A percentile compares a stretch with the other conserved stretches of the same genome.
Evolutionary conservation across 305 asterid species (phyloP).

Genomic region (Lippia alba): DNA sequence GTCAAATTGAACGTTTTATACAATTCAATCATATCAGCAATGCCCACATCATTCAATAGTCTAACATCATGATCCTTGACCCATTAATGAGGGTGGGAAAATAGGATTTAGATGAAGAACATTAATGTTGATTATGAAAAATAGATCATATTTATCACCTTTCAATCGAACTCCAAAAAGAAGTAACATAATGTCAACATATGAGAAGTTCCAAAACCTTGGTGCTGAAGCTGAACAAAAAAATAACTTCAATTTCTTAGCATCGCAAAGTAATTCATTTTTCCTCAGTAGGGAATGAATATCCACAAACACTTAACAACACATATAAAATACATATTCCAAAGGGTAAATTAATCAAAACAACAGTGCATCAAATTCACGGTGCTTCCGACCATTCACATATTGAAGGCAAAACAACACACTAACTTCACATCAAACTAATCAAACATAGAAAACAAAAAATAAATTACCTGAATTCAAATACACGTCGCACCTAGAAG

Average conservation of each 20-base stretch:
- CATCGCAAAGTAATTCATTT: neutral
- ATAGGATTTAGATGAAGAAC: neutral
- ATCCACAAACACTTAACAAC: too few relatives aligned
- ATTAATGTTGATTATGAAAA: neutral
- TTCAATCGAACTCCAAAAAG: slow-evolving; percentile 7
- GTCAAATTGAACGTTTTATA: too few relatives aligned
- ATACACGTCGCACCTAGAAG: neutral
- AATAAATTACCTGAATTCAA: neutral
- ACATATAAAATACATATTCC: neutral
- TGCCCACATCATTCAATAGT: too few relatives aligned
- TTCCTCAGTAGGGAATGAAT: too few relatives aligned
- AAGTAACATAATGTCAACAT: neutral
- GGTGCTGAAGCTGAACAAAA: neutral
- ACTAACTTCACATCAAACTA: neutral
- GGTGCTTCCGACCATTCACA: neutral
- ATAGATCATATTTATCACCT: slow-evolving; percentile 2
- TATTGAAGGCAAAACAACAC: neutral
- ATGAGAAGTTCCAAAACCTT: neutral
- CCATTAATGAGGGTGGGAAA: too few relatives aligned
- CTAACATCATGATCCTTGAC: too few relatives aligned
- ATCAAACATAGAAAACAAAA: neutral
- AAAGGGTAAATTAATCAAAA: slow-evolving; percentile 6
- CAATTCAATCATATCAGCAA: too few relatives aligned
- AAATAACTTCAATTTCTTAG: slow-evolving; percentile 5
- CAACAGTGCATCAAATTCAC: slow-evolving; percentile 1